Evolutionary conservation across 345 rosid species (phyloP), one percentile per base, ranked within the genome.

Genomic region (Dipteronia sinensis): DNA sequence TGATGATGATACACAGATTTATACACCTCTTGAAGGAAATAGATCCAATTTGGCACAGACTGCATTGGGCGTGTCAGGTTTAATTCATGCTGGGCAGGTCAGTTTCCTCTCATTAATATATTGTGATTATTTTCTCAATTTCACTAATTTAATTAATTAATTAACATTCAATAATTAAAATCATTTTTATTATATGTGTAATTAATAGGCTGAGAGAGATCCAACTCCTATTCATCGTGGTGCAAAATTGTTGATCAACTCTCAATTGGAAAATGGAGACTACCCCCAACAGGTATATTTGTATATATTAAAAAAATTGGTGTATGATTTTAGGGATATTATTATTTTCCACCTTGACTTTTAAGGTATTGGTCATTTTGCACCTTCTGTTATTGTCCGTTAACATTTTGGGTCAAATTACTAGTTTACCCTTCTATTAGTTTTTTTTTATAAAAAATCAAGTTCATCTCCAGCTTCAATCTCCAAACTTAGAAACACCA

Each of bases 221-320:
- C 82, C 86, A 0, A 80, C 69, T 25, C 89, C 89, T 11, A 67
- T 87, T 65, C 86, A 83, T 59, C 79, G 76, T 0, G 88, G 79
- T 20, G 88, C 83, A 38, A 87, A 76, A 62, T 53, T 87, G 47
- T 63, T 87, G 55, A 85, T 87, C 74, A 87, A 85, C 72, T 85
- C 88, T 19, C 88, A 87, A 58, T 19, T 69, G 53, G 86, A 81
- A 65, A 77, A 78, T 61, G 89, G 89, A 0, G 82, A 80, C 77
- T 87, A 78, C 47, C 89, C 89, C 6, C 85, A 78, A 47, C 84
- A 82, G 84, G 84, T 82, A 42, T 7, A 42, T 42, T 6, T 42
- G 46, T 8, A 42, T 8, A 6, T 42, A 1, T 13, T 49, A 13
- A 49, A 49, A 49, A 10, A 15, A n/a, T n/a, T n/a, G n/a, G n/a